Base-by-base conservation (phyloP, 768 basidiomycete species). In the Pulveroboletus ravenelii region DNA sequence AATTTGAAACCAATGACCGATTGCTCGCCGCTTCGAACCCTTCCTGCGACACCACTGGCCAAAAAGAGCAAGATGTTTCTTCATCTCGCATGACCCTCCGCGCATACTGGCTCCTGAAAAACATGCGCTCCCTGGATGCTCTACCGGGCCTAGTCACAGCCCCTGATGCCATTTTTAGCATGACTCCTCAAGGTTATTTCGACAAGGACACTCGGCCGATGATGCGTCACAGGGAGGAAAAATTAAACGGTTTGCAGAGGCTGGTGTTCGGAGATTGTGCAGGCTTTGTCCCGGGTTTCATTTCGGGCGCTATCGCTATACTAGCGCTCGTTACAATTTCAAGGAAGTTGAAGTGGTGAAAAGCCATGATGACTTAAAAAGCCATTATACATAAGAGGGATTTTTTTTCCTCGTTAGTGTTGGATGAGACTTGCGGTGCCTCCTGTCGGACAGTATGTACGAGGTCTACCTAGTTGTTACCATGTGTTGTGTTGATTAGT, bases 121-220 rank as follows among this genome's bases (percentile, higher is more conserved):
- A 85, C 58, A 23, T 60, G 32, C 66, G 60, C 31, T 83, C 80
- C 48, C 61, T 85, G 40, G 82, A 84, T 56, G 82, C 81, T 10
- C 69, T 86, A 15, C 75, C 79, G 1, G 82, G 74, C 1, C 55
- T 84, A 37, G 37, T 38, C 17, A 66, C 57, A 29, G 63, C 62
- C 20, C 65, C 65, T 4, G 60, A 54, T 31, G 56, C 62, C 13
- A 52, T 58, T 41, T 14, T 46, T 23, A 41, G 32, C 36, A 35
- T 41, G 25, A 36, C 46, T 1, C 60, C 51, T 23, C 54, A 53
- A 40, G 56, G 59, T 29, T 40, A 10, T 20, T 64, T 65, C 39
- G 60, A 64, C 37, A 53, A 53, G 23, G 55, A 52, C 12, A n/a
- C 38, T 20, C 48, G 57, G 34, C 57, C 57, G 17, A 56, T 32